Conservation (phyloP, 139 green algal genomes). For the Edaphochlamys debaryana region DNA sequence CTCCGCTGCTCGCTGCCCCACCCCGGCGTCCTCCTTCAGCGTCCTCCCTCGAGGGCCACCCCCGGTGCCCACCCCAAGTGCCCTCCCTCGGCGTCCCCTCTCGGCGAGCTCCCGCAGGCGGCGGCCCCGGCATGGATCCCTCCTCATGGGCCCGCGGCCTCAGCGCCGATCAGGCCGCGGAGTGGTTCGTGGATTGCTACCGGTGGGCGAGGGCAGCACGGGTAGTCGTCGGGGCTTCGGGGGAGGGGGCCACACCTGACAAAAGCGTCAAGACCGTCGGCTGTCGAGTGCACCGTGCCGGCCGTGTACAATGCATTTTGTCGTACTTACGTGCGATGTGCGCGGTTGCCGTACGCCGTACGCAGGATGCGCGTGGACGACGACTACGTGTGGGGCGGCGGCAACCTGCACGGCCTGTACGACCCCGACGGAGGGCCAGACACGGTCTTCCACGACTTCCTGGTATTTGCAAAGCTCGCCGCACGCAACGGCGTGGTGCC, state of each 20-base stretch:
- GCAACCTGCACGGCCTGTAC: constrained; percentile 51
- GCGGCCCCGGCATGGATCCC: background rate
- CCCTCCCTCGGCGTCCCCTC: too few relatives aligned
- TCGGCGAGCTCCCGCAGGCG: too few relatives aligned
- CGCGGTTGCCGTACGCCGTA: too few relatives aligned
- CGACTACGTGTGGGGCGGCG: constrained; percentile 39
- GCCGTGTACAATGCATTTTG: background rate
- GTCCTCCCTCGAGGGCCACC: too few relatives aligned
- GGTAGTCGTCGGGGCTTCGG: background rate
- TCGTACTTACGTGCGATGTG: background rate
- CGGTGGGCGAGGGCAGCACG: background rate
- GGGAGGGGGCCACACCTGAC: background rate
- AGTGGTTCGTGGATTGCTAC: constrained; percentile 58
- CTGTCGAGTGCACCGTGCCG: background rate
- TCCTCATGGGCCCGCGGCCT: constrained; percentile 33
- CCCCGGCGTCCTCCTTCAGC: too few relatives aligned
- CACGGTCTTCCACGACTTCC: constrained; percentile 38
- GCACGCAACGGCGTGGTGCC: constrained; percentile 19
- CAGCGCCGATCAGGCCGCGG: background rate
- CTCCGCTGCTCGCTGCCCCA: too few relatives aligned
- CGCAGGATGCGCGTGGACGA: constrained; percentile 52
- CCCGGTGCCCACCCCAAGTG: too few relatives aligned
- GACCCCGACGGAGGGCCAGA: constrained; percentile 2
- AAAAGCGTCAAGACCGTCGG: background rate
- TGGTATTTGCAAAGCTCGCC: constrained; percentile 54